phyloP scores from a whole-genome alignment of 805 yeast genomes.

The Wickerhamomyces strasburgensis region DNA sequence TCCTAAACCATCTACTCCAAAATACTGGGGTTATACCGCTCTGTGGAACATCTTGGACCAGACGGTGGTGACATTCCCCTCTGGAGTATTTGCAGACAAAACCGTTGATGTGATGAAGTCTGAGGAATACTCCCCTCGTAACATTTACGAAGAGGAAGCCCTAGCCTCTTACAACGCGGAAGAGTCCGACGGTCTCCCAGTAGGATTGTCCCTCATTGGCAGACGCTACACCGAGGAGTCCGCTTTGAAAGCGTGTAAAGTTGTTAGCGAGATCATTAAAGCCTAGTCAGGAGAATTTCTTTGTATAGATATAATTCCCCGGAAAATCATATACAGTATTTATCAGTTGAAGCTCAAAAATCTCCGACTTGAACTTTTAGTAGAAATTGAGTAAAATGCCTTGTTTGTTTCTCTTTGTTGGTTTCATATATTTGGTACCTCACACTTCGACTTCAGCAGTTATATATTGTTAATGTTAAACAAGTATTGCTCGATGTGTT shows the following conservation, averaged over 20 bases:
- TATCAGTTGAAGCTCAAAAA: no score
- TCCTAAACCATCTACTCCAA: conserved; percentile 55
- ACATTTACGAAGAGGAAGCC: conserved; percentile 30
- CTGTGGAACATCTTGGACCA: conserved; percentile 66
- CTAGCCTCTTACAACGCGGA: conserved; percentile 32
- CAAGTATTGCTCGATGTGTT: no score
- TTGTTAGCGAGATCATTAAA: conserved; percentile 23
- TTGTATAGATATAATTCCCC: no score
- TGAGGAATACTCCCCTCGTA: conserved; percentile 16
- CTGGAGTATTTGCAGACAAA: conserved; percentile 38
- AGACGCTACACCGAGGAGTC: conserved; percentile 47
- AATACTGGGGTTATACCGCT: conserved; percentile 76
- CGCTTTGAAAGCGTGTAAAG: conserved; percentile 40
- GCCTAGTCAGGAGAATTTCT: no score
- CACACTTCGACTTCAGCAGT: no score
- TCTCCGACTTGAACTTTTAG: no score
- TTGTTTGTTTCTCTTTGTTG: no score
- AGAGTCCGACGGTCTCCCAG: conserved; percentile 50
- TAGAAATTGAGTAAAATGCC: no score
- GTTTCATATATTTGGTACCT: no score
- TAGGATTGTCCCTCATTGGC: conserved; percentile 46
- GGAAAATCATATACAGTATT: no score
- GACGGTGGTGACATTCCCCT: conserved; percentile 59
- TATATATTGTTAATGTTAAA: no score
- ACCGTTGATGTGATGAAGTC: conserved; percentile 45